Percentiles rank a stretch among this genome's conserved stretches.
Evolutionary conservation across 805 yeast species (phyloP).

Genomic region (Candida sphagnicola): DNA sequence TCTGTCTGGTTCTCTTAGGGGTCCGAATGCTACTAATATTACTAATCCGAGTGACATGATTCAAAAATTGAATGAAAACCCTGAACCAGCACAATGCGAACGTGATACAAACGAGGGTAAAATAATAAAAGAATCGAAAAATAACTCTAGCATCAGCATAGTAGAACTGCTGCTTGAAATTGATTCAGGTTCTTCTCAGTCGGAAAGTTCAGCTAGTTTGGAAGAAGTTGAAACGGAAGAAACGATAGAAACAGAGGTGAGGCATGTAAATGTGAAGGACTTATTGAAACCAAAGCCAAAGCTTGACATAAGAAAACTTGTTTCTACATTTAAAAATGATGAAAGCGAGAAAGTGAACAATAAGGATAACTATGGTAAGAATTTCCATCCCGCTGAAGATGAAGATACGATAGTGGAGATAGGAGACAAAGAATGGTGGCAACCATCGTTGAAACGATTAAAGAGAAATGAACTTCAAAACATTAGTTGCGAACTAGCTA

Average conservation of each 20-base stretch:
- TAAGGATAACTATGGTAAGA: slow-evolving; percentile 9
- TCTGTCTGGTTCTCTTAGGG: no score
- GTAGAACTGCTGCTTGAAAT: no score
- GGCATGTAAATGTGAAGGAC: neutral
- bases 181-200: no score
- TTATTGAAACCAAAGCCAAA: neutral
- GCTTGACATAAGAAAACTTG: neutral
- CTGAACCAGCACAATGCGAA: no score
- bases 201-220: no score
- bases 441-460: slow-evolving; percentile 5
- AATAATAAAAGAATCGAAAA: no score
- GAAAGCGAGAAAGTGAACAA: neutral
- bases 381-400: slow-evolving; percentile 8
- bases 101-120: no score
- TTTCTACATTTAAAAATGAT: neutral
- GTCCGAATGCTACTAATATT: no score
- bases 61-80: no score
- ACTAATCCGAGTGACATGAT: no score
- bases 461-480: slow-evolving; percentile 5
- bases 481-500: neutral
- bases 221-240: neutral
- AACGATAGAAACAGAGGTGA: neutral
- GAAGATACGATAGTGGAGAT: slow-evolving; percentile 5
- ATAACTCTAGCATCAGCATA: no score
- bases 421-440: slow-evolving; percentile 5